Conservation (phyloP, 1,139 yeast species). For the Suhomyces bolitotheri region DNA sequence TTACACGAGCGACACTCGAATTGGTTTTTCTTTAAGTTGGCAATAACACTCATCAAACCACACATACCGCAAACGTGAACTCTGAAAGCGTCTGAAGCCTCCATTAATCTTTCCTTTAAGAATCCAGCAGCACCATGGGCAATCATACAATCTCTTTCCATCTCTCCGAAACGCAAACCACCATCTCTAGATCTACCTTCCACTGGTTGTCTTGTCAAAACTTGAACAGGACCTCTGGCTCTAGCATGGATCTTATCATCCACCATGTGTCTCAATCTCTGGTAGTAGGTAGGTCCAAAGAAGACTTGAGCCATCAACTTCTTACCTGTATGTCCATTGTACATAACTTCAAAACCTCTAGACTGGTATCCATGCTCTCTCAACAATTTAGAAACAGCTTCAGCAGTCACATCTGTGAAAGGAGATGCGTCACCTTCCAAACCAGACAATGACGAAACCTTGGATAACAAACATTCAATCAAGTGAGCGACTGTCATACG, state of each 20-base stretch:
- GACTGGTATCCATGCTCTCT: constrained; percentile 97
- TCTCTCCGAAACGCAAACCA: constrained; percentile 97
- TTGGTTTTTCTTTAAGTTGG: constrained; percentile 94
- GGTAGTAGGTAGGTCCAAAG: constrained; percentile 98
- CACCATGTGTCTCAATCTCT: constrained; percentile 98
- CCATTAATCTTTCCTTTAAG: constrained; percentile 89
- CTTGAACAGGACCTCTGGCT: constrained; percentile 99
- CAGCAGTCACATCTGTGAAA: constrained; percentile 96
- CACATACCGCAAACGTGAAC: constrained; percentile 93
- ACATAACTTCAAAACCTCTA: constrained; percentile 98
- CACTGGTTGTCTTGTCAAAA: constrained; percentile 96
- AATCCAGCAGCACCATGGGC: constrained; percentile 99
- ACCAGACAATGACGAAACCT: constrained; percentile 93
- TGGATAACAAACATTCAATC: constrained; percentile 93
- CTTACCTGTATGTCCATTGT: constrained; percentile 98
- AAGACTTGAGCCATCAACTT: constrained; percentile 96
- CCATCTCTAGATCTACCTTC: constrained; percentile 99
- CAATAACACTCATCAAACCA: constrained; percentile 99
- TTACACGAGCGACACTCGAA: constrained; percentile 98
- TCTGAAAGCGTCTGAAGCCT: constrained; percentile 96
- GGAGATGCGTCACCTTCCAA: constrained; percentile 99
- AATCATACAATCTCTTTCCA: constrained; percentile 99
- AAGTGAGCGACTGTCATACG: constrained; percentile 99
- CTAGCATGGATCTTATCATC: constrained; percentile 99
- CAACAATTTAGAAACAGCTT: constrained; percentile 85